Conservation (phyloP, 108 stramenopile species). For the Nannochloropsis granulata region DNA sequence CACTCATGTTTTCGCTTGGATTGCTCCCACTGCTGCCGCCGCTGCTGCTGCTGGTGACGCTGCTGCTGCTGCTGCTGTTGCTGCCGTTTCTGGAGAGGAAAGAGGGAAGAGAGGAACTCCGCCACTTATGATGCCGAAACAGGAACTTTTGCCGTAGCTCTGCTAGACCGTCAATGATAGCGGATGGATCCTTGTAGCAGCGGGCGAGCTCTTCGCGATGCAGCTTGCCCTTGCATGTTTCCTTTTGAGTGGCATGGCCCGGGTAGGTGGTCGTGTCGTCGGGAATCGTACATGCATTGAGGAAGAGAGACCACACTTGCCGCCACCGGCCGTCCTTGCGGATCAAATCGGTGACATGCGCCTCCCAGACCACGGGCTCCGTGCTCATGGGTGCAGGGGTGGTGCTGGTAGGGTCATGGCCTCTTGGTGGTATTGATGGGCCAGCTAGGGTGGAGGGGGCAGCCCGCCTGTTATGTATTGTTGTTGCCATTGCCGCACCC, state of each 20-base stretch:
- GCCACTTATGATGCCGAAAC: not conserved
- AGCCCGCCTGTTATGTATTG: too few species aligned
- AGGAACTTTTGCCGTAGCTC: not conserved
- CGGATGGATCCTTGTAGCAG: not conserved
- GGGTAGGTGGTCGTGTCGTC: not conserved
- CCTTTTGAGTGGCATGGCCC: not conserved
- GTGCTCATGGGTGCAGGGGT: not conserved
- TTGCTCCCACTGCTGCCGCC: not conserved
- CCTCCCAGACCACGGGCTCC: not conserved
- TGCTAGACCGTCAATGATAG: not conserved
- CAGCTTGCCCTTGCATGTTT: not conserved
- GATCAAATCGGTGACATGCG: not conserved
- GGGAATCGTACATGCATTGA: not conserved
- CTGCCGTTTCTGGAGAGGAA: not conserved
- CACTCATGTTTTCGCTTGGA: not conserved
- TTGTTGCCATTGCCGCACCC: too few species aligned
- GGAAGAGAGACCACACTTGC: not conserved
- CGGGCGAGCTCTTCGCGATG: not conserved
- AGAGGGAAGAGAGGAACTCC: not conserved
- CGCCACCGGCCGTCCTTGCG: not conserved
- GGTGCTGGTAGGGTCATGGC: not conserved
- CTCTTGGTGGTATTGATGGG: not conserved
- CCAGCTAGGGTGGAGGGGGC: too few species aligned
- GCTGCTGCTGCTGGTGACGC: too few species aligned
- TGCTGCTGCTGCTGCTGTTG: too few species aligned